Conservation (phyloP, 2,329 filamentous ascomycete species). For the Microsporum canis region DNA sequence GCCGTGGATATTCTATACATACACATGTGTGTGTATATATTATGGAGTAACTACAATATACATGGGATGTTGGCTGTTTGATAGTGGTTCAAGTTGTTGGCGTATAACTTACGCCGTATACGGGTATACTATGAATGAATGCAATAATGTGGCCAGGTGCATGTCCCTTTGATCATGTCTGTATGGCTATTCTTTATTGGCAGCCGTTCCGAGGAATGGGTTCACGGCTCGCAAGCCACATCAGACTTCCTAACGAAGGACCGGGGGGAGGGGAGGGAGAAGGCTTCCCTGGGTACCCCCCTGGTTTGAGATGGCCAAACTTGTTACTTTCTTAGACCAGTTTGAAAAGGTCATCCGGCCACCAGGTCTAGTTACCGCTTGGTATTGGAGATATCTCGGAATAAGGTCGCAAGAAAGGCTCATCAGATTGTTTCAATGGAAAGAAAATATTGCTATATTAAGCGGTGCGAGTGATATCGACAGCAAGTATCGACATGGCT, state of each 20-base stretch:
- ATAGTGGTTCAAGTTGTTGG: not conserved
- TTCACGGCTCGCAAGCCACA: not conserved
- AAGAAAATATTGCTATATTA: not conserved
- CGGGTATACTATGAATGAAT: not conserved
- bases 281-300: not conserved
- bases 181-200: not conserved
- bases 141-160: not conserved
- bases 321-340: not conserved
- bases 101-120: not conserved
- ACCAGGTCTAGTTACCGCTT: not conserved
- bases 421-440: not conserved
- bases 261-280: not conserved
- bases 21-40: not conserved
- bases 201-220: not conserved
- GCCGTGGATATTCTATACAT: not conserved
- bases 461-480: not conserved
- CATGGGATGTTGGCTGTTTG: not conserved
- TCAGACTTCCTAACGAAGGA: not conserved
- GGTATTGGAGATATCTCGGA: not conserved
- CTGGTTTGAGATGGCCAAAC: not conserved
- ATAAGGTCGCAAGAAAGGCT: not conserved
- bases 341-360: not conserved
- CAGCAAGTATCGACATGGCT: not conserved
- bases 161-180: not conserved
- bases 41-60: not conserved